Conservation (phyloP, 257 asterid genomes). For the Rhazya stricta region DNA sequence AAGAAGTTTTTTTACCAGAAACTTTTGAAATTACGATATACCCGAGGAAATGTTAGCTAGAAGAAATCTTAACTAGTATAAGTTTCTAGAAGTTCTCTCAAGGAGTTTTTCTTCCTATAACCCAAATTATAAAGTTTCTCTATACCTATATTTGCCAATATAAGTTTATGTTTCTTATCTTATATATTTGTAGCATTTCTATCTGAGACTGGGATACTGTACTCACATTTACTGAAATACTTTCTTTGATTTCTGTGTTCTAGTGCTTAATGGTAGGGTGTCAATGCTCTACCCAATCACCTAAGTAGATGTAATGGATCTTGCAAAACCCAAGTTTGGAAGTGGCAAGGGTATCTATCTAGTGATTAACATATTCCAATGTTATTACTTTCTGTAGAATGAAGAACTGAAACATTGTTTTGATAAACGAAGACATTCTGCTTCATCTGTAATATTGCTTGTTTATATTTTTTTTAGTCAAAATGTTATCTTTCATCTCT, state of each 20-base stretch:
- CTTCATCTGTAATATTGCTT: background rate
- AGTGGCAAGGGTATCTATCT: background rate
- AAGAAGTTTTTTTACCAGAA: background rate
- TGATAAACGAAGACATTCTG: background rate
- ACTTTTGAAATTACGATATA: background rate
- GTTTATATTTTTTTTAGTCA: background rate
- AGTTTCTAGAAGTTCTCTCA: no score
- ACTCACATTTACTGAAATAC: background rate
- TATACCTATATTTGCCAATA: background rate
- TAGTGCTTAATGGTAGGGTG: background rate
- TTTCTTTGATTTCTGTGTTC: background rate
- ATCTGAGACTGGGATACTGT: background rate
- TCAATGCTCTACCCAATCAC: background rate
- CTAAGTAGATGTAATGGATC: background rate
- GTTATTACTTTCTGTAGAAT: background rate
- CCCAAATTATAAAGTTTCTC: background rate
- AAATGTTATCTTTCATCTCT: background rate
- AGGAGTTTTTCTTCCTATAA: background rate
- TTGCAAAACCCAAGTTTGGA: constrained; percentile 4
- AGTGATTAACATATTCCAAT: background rate
- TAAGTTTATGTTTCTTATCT: background rate
- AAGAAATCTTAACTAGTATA: no score
- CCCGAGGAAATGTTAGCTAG: no score
- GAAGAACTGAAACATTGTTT: background rate
- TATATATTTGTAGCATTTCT: no score